A percentile compares a stretch with the other conserved stretches of the same genome.
These are phyloP conservation scores for Glycine soja DNA, from an alignment of 306 rosid genomes.

Conservation along the genomic window DNA sequence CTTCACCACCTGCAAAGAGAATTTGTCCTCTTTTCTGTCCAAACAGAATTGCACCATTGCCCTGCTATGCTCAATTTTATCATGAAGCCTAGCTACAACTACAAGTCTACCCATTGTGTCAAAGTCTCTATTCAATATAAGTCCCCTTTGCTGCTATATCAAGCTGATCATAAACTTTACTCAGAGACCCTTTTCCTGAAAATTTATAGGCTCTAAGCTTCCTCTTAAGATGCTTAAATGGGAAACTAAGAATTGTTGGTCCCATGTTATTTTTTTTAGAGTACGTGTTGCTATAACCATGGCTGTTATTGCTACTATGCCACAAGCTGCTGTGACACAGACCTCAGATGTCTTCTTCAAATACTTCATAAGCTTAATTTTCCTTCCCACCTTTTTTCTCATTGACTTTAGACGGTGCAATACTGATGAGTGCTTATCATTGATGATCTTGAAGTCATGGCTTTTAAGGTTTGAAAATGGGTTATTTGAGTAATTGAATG, in stretches of 20 bases:
- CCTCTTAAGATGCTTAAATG: slow-evolving; percentile 39
- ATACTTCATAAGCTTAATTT: slow-evolving; percentile 49
- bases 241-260: slow-evolving; percentile 49
- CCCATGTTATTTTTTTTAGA: slow-evolving; percentile 48
- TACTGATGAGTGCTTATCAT: slow-evolving; percentile 48
- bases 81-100: slow-evolving; percentile 54
- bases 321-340: slow-evolving; percentile 34
- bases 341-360: slow-evolving; percentile 47
- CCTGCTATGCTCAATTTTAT: slow-evolving; percentile 59
- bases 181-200: slow-evolving; percentile 41
- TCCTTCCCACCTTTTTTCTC: slow-evolving; percentile 59
- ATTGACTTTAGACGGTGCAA: slow-evolving; percentile 48
- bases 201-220: slow-evolving; percentile 29
- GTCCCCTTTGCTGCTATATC: slow-evolving; percentile 62
- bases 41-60: slow-evolving; percentile 56
- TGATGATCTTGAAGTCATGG: slow-evolving; percentile 53
- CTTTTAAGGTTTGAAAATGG: slow-evolving; percentile 52
- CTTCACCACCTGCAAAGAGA: slow-evolving; percentile 55
- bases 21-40: slow-evolving; percentile 54
- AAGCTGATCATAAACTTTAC: not conserved
- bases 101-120: slow-evolving; percentile 67
- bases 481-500: slow-evolving; percentile 45
- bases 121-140: slow-evolving; percentile 63
- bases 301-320: too few relatives aligned
- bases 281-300: slow-evolving; percentile 44